Base-by-base conservation (phyloP, 1,284 basidiomycete genomes). In the Afroboletus lepidellus region DNA sequence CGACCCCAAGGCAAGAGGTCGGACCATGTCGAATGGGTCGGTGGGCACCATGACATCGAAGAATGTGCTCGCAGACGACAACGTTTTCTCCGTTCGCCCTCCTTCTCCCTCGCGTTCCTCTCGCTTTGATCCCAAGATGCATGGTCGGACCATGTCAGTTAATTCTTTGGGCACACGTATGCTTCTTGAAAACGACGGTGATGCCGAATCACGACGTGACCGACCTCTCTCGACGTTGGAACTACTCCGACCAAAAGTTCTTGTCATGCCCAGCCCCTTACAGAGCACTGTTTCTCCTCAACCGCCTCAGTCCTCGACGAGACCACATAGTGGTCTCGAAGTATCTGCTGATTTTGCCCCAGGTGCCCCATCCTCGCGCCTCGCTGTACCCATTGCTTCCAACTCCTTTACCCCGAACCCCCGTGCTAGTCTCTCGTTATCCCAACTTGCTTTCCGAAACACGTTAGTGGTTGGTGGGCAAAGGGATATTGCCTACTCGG, bases 201-300 rank as follows among this genome's bases (percentile, higher is more conserved):
- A 72, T 52, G 75, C 76, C 48, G 65, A 75, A 16, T 72, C 72
- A 23, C 62, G 66, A 37, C 74, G 74, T 48, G 78, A 83, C 37
- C 78, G 80, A 37, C 81, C 76, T 24, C 83, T 83, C 61, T 88
- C 88, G 8, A 85, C 85, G 15, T 60, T 86, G 52, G 90, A 92
- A 23, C 72, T 92, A 46, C 76, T 92, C 66, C 78, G 89, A 27
- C 89, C 89, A 1, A 92, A 92, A 66, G 77, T 92, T 24, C 81
- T 92, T 42, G 84, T 92, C 52, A 92, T 92, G 89, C 89, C 89
- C 13, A 90, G 87, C 60, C 89, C 90, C 4, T 71, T 92, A 46
- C 90, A 91, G 64, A 71, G 74, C 39, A 64, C 72, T 12, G 61
- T 65, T n/a, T 57, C 71, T n/a, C 42, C 70, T 42, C 57, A 66